These are phyloP conservation scores for Aspergillus novoparasiticus DNA, from an alignment of 2,329 filamentous ascomycete genomes.

Conservation along the genomic window DNA sequence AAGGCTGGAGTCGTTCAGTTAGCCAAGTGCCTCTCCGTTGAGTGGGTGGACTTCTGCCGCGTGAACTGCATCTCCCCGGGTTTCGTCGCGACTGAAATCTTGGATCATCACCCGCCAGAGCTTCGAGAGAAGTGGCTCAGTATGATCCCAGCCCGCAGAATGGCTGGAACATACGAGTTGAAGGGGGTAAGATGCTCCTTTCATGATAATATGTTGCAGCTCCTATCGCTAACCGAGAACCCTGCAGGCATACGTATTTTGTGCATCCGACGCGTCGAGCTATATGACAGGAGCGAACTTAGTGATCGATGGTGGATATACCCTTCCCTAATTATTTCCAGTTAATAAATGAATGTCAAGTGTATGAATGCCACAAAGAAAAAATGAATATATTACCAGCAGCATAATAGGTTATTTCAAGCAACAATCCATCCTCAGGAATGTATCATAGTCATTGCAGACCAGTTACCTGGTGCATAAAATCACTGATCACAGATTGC, in stretches of 20 bases:
- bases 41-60: constrained; percentile 43
- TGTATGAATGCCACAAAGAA: background rate
- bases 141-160: constrained; percentile 38
- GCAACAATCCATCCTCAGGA: background rate
- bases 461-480: background rate
- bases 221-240: no score
- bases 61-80: constrained; percentile 47
- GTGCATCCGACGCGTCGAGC: background rate
- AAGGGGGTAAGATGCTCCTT: background rate
- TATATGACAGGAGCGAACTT: background rate
- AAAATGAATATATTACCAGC: background rate
- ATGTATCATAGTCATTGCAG: background rate
- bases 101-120: constrained; percentile 36
- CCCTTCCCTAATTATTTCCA: background rate
- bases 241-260: background rate
- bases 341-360: background rate
- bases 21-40: constrained; percentile 42
- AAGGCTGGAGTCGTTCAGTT: constrained; percentile 42
- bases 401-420: background rate
- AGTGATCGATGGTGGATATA: background rate
- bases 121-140: constrained; percentile 37
- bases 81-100: constrained; percentile 45
- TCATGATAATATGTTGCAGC: background rate
- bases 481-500: background rate
- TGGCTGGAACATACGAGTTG: background rate